Evolutionary conservation across 306 rosid species (phyloP).

Genomic region (Cucurbita moschata): DNA sequence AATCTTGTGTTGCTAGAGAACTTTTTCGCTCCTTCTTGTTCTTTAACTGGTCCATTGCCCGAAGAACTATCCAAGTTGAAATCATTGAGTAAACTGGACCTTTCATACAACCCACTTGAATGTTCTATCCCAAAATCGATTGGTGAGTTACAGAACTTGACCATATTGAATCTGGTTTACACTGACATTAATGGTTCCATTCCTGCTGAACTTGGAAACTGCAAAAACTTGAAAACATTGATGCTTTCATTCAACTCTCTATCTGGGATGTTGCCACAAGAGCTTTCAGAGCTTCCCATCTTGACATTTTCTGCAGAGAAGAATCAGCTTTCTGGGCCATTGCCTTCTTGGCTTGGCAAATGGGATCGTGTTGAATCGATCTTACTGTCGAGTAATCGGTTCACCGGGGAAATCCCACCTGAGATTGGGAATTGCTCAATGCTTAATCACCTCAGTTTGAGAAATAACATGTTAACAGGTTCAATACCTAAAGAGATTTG

Average conservation of each 20-base stretch:
- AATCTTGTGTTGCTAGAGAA: constrained; percentile 44
- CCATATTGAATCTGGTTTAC: constrained; percentile 38
- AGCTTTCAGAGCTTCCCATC: constrained; percentile 63
- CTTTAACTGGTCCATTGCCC: constrained; percentile 75
- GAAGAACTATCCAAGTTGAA: constrained; percentile 50
- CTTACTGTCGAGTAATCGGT: constrained; percentile 48
- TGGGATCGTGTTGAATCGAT: constrained; percentile 43
- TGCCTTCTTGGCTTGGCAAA: constrained; percentile 83
- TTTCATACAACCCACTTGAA: constrained; percentile 71
- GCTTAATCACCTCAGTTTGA: constrained; percentile 54
- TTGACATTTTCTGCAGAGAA: constrained; percentile 63
- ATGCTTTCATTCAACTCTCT: constrained; percentile 73
- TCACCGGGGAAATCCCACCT: constrained; percentile 63
- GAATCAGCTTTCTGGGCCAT: constrained; percentile 65
- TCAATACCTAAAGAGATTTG: constrained; percentile 65
- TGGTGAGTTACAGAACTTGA: constrained; percentile 55
- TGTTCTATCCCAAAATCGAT: constrained; percentile 70
- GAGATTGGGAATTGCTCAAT: constrained; percentile 77
- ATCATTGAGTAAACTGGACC: constrained; percentile 50
- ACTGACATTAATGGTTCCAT: constrained; percentile 64
- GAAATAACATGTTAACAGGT: constrained; percentile 57
- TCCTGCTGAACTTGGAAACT: constrained; percentile 71
- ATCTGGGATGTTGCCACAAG: constrained; percentile 66
- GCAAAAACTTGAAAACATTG: constrained; percentile 45
- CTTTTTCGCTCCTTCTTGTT: constrained; percentile 47